Conservation (phyloP, 2,329 filamentous ascomycete genomes). For the Didymella lethalis region DNA sequence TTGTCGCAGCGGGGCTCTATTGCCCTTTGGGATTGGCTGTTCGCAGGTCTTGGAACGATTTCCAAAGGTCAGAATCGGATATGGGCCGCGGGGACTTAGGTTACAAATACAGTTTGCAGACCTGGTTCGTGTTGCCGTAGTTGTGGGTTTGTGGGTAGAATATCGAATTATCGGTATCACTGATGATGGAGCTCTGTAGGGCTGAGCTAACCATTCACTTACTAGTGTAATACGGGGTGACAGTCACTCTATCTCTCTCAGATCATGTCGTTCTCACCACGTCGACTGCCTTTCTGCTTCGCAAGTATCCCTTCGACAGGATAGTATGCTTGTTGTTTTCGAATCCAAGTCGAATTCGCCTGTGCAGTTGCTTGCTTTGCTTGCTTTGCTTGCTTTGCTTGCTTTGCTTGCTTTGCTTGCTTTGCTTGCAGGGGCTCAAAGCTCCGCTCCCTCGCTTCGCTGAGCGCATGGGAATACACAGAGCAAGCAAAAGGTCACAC, state of each 20-base stretch:
- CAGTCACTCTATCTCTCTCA: neutral
- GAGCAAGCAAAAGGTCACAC: neutral
- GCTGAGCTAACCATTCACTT: constrained; percentile 6
- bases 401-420: neutral
- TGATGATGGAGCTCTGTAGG: constrained; percentile 16
- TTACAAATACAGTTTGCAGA: neutral
- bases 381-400: no score
- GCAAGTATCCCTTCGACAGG: no score
- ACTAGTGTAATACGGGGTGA: neutral
- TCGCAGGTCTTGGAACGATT: neutral
- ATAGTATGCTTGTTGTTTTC: no score
- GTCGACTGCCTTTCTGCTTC: neutral
- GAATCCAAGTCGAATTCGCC: no score
- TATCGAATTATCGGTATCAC: constrained; percentile 6
- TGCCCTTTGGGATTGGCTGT: neutral
- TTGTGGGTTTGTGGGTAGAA: constrained; percentile 3
- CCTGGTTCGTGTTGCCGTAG: neutral
- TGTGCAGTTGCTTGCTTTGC: neutral
- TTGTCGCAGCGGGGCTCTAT: constrained; percentile 24
- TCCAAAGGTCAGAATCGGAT: no score
- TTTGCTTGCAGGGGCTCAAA: neutral
- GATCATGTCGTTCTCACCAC: neutral
- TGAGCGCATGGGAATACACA: neutral
- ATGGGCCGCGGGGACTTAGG: no score
- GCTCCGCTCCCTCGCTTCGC: neutral